Evolutionary conservation across 2,329 filamentous ascomycete species (phyloP).

Genomic region (Colletotrichum cereale): DNA sequence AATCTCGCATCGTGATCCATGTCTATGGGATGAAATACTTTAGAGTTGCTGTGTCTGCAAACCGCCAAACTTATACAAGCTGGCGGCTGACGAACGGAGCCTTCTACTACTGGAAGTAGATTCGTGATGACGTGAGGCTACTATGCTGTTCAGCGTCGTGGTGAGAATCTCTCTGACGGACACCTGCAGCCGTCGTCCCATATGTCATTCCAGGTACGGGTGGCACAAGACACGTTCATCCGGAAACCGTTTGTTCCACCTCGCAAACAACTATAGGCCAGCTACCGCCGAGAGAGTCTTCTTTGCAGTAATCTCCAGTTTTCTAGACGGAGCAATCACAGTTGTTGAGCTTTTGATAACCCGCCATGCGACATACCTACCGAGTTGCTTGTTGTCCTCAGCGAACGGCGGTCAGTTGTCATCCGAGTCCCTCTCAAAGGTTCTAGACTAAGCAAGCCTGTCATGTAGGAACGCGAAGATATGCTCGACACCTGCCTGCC

Average conservation of each 20-base stretch:
- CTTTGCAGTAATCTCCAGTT: neutral
- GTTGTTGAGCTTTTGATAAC: neutral
- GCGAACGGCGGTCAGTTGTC: neutral
- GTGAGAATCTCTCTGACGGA: constrained; percentile 2
- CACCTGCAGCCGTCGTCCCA: constrained; percentile 22
- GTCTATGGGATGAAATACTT: neutral
- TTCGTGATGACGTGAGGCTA: neutral
- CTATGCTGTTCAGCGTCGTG: neutral
- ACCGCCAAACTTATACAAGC: neutral
- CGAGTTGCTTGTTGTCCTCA: neutral
- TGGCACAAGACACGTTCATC: constrained; percentile 1
- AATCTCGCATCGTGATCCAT: neutral
- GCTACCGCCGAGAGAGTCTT: too few relatives aligned
- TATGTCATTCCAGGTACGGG: constrained; percentile 5
- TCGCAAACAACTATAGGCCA: neutral
- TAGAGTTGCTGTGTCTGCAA: neutral
- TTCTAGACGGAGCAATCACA: neutral
- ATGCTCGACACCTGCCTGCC: neutral
- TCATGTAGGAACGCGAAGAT: neutral
- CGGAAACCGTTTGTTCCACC: neutral
- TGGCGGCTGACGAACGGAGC: neutral
- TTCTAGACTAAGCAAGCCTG: neutral
- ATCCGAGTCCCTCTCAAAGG: neutral
- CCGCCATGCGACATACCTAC: neutral
- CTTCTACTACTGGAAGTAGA: neutral